Conservation (phyloP, 345 rosid species). For the Balakata baccata region DNA sequence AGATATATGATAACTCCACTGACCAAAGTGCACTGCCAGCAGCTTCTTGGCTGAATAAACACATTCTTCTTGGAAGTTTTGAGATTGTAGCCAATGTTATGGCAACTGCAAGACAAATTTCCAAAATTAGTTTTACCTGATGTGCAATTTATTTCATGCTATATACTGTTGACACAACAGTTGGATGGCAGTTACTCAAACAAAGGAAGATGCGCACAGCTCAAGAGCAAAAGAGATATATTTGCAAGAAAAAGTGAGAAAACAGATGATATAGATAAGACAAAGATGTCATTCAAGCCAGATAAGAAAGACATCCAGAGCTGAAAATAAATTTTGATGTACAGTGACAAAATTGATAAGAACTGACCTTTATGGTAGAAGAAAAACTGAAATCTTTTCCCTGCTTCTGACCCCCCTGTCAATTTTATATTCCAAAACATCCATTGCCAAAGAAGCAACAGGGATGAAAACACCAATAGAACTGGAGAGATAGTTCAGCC, state of each 20-base stretch:
- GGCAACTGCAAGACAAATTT: constrained; percentile 56
- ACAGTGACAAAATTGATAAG: background rate
- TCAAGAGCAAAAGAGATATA: background rate
- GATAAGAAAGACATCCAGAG: too few relatives aligned
- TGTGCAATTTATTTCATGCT: constrained; percentile 6
- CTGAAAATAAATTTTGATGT: background rate
- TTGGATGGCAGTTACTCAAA: background rate
- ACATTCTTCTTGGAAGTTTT: constrained; percentile 68
- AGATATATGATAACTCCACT: constrained; percentile 85
- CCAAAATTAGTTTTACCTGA: constrained; percentile 3
- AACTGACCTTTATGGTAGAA: constrained; percentile 60
- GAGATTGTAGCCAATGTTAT: constrained; percentile 83
- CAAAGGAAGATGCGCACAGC: background rate
- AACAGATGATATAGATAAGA: too few relatives aligned
- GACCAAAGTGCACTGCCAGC: constrained; percentile 71
- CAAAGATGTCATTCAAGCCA: too few relatives aligned
- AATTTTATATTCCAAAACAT: constrained; percentile 74
- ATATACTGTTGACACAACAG: background rate
- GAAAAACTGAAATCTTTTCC: constrained; percentile 52
- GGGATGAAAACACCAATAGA: constrained; percentile 76
- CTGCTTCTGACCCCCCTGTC: constrained; percentile 54
- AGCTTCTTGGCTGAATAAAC: constrained; percentile 61
- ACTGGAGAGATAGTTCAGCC: constrained; percentile 74
- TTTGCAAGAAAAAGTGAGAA: too few relatives aligned
- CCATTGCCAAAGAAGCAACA: constrained; percentile 58